phyloP scores from a whole-genome alignment of 2,329 filamentous ascomycete species.

The Kalaharituber pfeilii region DNA sequence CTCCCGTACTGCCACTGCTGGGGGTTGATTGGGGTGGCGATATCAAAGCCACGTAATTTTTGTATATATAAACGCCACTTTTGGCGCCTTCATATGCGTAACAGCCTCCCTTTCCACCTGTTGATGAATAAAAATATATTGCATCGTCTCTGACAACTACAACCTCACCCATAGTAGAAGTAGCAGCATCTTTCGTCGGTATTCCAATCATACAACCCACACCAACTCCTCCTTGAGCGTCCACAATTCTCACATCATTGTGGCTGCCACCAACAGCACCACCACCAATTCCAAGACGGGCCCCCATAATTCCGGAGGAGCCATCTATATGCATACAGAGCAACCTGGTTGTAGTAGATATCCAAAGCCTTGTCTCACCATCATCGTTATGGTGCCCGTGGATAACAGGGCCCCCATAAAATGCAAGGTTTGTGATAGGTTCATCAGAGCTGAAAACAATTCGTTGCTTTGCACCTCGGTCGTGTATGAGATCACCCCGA shows the following conservation, averaged over 20 bases:
- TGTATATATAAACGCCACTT: slow-evolving; percentile 58
- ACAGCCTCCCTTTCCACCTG: slow-evolving; percentile 62
- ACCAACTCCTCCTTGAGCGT: slow-evolving; percentile 64
- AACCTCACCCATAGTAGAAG: slow-evolving; percentile 30
- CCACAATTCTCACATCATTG: slow-evolving; percentile 46
- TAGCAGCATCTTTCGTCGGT: slow-evolving; percentile 40
- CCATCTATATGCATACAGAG: slow-evolving; percentile 42
- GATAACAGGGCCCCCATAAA: slow-evolving; percentile 34
- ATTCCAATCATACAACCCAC: slow-evolving; percentile 72
- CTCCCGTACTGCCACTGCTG: slow-evolving; percentile 23
- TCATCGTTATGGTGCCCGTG: slow-evolving; percentile 36
- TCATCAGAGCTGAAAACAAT: slow-evolving; percentile 95
- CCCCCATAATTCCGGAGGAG: neutral
- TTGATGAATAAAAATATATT: slow-evolving; percentile 59
- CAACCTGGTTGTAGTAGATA: slow-evolving; percentile 77
- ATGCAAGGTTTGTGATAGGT: slow-evolving; percentile 79
- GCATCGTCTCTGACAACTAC: slow-evolving; percentile 90
- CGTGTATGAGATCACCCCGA: slow-evolving; percentile 83
- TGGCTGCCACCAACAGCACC: slow-evolving; percentile 36
- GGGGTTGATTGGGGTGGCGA: slow-evolving; percentile 47
- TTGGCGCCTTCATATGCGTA: slow-evolving; percentile 87
- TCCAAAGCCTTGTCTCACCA: slow-evolving; percentile 54
- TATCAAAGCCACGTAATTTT: slow-evolving; percentile 72
- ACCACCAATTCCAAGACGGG: slow-evolving; percentile 58
- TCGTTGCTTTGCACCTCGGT: slow-evolving; percentile 81